Base-by-base conservation (phyloP, 148 eudicot species). In the Silene uniflora region DNA sequence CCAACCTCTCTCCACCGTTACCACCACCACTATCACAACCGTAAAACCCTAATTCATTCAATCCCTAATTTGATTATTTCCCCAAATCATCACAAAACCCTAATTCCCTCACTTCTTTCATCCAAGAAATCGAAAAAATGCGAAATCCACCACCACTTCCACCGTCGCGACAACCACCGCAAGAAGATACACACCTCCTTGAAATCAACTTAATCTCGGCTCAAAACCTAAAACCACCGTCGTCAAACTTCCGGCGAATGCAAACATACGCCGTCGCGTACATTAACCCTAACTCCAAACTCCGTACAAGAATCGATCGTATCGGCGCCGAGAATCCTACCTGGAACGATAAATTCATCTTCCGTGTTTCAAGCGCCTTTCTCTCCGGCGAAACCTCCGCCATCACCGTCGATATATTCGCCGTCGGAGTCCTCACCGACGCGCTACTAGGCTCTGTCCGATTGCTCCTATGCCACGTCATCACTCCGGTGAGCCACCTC, bases 181-280 rank as follows among this genome's bases (percentile, higher is more conserved):
- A 76, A 66, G 79, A 77, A 47, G 55, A 72, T 52, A 72, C 80
- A n/a, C 87, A 87, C 13, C 82, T 89, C 23, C 84, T 93, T 2
- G 98, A 93, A 83, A 88, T 93, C 79, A 93, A 83, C 83, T 39
- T 93, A 78, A 89, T 93, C 87, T 93, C 98, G 7, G 98, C 96
- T 0, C 98, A 93, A 81, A 83, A 84, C 46, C 83, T 93, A 6
- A 91, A 91, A 77, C 62, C 87, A 0, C 96, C 92, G 0, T 22
- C 88, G 4, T 22, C 88, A 6, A 81, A 71, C 55, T 73, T 86
- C 49, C 93, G 89, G 70, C 88, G 91, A 3, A 69, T 88, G 7
- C 89, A 88, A 27, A 87, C 96, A 64, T 92, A 89, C 87, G 98
- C 98, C 67, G 75, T 86, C 78, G 88, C 76, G 1, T 89, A 88